Evolutionary conservation across 1,139 yeast genomes (phyloP).

Genomic region (Entelexis sorbosivorans): DNA sequence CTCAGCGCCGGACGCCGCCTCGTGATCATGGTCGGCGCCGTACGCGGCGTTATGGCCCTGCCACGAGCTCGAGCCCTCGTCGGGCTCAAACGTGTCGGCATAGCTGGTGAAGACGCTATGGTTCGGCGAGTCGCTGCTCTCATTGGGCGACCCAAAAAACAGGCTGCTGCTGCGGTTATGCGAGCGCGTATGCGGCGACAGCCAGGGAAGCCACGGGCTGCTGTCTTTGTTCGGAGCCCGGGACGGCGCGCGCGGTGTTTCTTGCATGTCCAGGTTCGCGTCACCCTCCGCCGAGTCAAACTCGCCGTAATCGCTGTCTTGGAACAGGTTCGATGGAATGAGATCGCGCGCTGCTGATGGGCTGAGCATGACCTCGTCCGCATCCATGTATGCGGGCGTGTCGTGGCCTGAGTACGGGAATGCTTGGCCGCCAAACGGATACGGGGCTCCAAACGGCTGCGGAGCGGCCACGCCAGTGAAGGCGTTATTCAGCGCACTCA

Average conservation of each 20-base stretch:
- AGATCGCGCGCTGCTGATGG: constrained; percentile 11
- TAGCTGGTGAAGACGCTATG: background rate
- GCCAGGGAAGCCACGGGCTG: constrained; percentile 15
- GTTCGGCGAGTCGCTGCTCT: background rate
- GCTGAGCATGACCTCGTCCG: constrained; percentile 2
- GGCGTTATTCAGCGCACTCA: background rate
- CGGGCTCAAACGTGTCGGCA: background rate
- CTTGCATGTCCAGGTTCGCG: background rate
- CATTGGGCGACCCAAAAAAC: constrained; percentile 11
- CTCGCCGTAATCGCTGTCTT: constrained; percentile 7
- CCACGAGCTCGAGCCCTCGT: background rate
- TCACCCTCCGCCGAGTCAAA: background rate
- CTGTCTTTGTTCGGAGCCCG: background rate
- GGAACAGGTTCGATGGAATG: constrained; percentile 17
- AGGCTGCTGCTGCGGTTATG: constrained; percentile 13
- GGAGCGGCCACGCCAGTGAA: background rate
- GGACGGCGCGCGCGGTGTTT: constrained; percentile 3
- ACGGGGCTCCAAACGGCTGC: constrained; percentile 1
- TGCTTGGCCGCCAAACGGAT: background rate
- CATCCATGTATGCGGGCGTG: background rate
- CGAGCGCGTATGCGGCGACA: constrained; percentile 14
- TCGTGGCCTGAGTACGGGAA: background rate
- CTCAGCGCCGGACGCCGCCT: no score
- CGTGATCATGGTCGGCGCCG: background rate
- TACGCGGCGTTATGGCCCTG: no score